A percentile compares a stretch with the other conserved stretches of the same genome.
Evolutionary conservation across 2,329 filamentous ascomycete species (phyloP).

Genomic region (Plectosphaerella plurivora): DNA sequence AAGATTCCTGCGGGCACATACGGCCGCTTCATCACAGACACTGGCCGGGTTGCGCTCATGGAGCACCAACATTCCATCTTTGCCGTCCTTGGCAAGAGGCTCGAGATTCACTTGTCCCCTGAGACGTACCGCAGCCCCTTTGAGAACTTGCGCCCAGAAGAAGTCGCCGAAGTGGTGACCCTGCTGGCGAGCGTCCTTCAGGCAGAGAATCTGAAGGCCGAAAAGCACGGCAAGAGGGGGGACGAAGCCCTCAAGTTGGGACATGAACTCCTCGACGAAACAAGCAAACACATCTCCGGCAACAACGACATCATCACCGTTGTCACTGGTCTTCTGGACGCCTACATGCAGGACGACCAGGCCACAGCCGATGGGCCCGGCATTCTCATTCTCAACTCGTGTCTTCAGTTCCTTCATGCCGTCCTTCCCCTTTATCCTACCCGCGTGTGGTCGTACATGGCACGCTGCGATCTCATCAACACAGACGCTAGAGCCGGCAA

Average conservation of each 20-base stretch:
- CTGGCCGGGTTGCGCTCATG: constrained; percentile 68
- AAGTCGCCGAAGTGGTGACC: constrained; percentile 68
- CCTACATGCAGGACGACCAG: constrained; percentile 54
- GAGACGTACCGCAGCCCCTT: constrained; percentile 49
- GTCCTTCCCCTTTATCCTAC: constrained; percentile 72
- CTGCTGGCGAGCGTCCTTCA: constrained; percentile 69
- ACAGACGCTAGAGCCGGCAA: constrained; percentile 71
- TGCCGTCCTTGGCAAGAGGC: constrained; percentile 70
- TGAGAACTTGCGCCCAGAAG: constrained; percentile 51
- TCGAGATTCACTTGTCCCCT: constrained; percentile 62
- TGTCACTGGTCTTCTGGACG: constrained; percentile 81
- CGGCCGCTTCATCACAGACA: constrained; percentile 72
- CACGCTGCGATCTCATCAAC: constrained; percentile 74
- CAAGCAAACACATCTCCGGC: constrained; percentile 48
- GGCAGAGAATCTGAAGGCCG: constrained; percentile 36
- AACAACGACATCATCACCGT: constrained; percentile 75
- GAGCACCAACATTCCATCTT: constrained; percentile 79
- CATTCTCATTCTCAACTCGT: constrained; percentile 64
- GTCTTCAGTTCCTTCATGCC: constrained; percentile 74
- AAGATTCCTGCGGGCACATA: constrained; percentile 61
- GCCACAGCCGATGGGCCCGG: constrained; percentile 56
- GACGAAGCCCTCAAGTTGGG: constrained; percentile 22
- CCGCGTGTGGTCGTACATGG: constrained; percentile 85
- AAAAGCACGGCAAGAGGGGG: constrained; percentile 13
- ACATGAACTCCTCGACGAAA: constrained; percentile 49